Conservation (phyloP, 1,284 basidiomycete species). For the Moesziomyces parantarcticus region DNA sequence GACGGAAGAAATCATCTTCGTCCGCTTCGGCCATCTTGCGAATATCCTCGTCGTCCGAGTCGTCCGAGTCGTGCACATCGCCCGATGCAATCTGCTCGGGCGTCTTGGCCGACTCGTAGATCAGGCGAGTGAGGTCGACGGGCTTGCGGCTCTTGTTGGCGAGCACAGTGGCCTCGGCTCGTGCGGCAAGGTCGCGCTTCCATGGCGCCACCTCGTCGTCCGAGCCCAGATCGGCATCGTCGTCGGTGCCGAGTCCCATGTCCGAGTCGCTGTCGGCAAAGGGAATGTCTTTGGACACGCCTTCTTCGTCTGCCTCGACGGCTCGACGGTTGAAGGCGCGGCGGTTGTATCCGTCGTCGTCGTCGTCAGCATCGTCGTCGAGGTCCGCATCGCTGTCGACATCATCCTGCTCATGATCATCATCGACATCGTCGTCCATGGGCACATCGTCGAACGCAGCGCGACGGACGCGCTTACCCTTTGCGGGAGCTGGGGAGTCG, state of each 20-base stretch:
- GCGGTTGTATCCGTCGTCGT: constrained; percentile 18
- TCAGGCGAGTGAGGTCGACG: constrained; percentile 85
- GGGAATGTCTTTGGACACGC: constrained; percentile 52
- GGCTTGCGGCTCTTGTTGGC: constrained; percentile 48
- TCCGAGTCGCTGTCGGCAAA: constrained; percentile 68
- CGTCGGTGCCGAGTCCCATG: constrained; percentile 51
- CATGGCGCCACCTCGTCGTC: constrained; percentile 73
- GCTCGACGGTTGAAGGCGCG: constrained; percentile 30
- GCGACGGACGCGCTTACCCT: constrained; percentile 43
- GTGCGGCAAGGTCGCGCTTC: constrained; percentile 79
- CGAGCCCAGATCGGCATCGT: constrained; percentile 57
- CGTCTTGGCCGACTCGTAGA: constrained; percentile 79
- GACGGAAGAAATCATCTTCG: constrained; percentile 81
- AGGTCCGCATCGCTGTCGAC: constrained; percentile 57
- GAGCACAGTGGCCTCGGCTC: constrained; percentile 73
- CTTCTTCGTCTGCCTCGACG: constrained; percentile 27
- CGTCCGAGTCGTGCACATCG: constrained; percentile 37
- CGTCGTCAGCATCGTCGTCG: constrained; percentile 48
- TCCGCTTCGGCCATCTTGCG: constrained; percentile 63
- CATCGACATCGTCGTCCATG: constrained; percentile 67
- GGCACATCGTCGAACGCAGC: constrained; percentile 60
- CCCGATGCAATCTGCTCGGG: constrained; percentile 78
- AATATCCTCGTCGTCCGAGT: constrained; percentile 35
- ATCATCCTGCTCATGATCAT: constrained; percentile 55
- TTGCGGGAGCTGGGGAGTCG: constrained; percentile 10